Conservation (phyloP, 441 rosid species). For the Raphanus hybrid region DNA sequence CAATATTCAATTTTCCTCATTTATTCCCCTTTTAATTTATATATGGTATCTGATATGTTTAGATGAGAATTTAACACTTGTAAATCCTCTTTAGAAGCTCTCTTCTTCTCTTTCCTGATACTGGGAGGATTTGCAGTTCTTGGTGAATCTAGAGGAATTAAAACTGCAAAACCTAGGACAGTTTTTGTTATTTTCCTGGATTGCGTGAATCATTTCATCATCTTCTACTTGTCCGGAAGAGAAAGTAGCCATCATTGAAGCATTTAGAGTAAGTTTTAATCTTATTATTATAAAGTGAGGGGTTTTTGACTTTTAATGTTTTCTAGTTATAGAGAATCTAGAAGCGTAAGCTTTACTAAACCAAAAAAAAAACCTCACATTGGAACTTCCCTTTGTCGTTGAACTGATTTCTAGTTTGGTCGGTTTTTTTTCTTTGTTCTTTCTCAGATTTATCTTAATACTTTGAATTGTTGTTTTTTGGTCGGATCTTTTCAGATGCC, state of each 20-base stretch:
- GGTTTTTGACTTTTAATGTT: slow-evolving; percentile 25
- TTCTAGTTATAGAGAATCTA: slow-evolving; percentile 34
- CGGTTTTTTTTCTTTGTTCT: background rate
- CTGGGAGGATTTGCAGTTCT: slow-evolving; percentile 15
- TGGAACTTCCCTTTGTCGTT: slow-evolving; percentile 40
- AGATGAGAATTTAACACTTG: background rate
- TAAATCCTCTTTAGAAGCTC: too few relatives aligned
- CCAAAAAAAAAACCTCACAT: background rate
- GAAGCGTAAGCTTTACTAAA: slow-evolving; percentile 21
- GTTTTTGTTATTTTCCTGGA: background rate
- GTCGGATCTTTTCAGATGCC: slow-evolving; percentile 56
- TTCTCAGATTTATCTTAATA: too few relatives aligned
- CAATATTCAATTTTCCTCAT: background rate
- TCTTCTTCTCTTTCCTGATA: too few relatives aligned
- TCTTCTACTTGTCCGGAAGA: slow-evolving; percentile 7
- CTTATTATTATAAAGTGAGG: background rate
- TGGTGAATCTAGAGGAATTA: background rate
- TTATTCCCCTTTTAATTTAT: background rate
- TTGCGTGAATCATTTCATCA: slow-evolving; percentile 34
- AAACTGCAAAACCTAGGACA: too few relatives aligned
- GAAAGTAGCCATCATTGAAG: slow-evolving; percentile 11
- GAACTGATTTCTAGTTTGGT: slow-evolving; percentile 14
- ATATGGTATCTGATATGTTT: too few relatives aligned
- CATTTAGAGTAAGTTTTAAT: slow-evolving; percentile 20
- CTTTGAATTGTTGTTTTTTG: background rate